Base-by-base conservation (phyloP, 1,139 yeast genomes). In the Kodamaea plutei region DNA sequence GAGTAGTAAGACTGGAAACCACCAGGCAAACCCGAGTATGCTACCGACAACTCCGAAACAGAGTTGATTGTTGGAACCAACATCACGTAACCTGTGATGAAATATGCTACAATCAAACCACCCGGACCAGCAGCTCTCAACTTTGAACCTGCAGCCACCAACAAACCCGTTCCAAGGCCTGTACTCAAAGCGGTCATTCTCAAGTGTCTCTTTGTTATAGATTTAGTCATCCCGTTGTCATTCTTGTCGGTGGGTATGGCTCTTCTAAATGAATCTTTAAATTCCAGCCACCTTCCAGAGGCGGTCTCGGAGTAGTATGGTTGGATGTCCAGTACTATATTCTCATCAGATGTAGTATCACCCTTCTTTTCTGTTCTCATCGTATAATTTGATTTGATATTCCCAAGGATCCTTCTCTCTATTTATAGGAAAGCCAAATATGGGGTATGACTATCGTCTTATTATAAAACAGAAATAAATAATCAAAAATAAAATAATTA, bases 141-240 rank as follows among this genome's bases (percentile, higher is more conserved):
- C 36, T 58, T 61, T 25, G 50, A 44, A 18, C 64, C 65, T 5
- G 61, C 50, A 2, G 64, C 66, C 17, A 60, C 66, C 44, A 60
- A 50, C 30, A 61, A 52, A 15, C 67, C 67, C 12, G 67, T 61
- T 14, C 67, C 67, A 29, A 60, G 43, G 8, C 67, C 66, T 23
- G 61, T 50, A 32, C 60, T 53, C 31, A 61, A 48, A 6, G 65
- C 61, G 40, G 59, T 57, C 25, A 60, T 48, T 15, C 60, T 45
- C 33, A 61, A 47, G 38, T 61, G 67, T 21, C 45, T 33, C 25
- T 42, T 44, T 15, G 37, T 32, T 20, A 43, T 41, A 26, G 44
- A 27, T 29, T 43, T 41, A 11, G 26, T 16, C 23, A 40, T 31
- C 11, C 34, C 37, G 17, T 28, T 30, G 12, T 37, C 41, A 15